phyloP scores from a whole-genome alignment of 768 basidiomycete species.

The Leccinum aurantiacum region DNA sequence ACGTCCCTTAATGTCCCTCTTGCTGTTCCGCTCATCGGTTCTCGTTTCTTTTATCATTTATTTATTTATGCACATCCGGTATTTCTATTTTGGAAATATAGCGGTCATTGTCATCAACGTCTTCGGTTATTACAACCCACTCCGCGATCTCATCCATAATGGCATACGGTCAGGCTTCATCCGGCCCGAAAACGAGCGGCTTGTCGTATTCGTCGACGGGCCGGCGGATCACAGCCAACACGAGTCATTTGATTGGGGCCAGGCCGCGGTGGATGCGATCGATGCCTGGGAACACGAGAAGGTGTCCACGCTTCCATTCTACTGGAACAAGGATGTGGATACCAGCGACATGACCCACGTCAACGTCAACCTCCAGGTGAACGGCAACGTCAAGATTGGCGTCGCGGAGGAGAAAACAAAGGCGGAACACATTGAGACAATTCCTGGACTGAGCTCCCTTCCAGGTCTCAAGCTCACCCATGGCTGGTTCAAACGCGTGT shows the following conservation, averaged over 20 bases:
- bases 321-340: conserved; percentile 48
- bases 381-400: neutral
- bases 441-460: conserved; percentile 22
- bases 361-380: neutral
- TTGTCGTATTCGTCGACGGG: conserved; percentile 78
- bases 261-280: conserved; percentile 61
- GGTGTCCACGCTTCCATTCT: conserved; percentile 38
- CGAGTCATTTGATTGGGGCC: conserved; percentile 75
- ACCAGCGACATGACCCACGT: conserved; percentile 31
- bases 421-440: conserved; percentile 21
- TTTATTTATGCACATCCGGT: neutral
- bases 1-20: conserved; percentile 6
- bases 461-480: conserved; percentile 26
- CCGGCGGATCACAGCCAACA: conserved; percentile 54
- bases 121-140: conserved; percentile 75
- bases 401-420: conserved; percentile 9
- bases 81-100: conserved; percentile 28
- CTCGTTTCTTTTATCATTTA: neutral
- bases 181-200: conserved; percentile 50
- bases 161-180: conserved; percentile 78
- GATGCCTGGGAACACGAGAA: conserved; percentile 53
- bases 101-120: conserved; percentile 90
- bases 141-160: conserved; percentile 71
- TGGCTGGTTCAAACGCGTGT: conserved; percentile 34
- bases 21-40: neutral